Percentiles rank a stretch among this genome's conserved stretches.
phyloP scores from a whole-genome alignment of 352 stramenopile genomes.

The Phytophthora uliginosa region DNA sequence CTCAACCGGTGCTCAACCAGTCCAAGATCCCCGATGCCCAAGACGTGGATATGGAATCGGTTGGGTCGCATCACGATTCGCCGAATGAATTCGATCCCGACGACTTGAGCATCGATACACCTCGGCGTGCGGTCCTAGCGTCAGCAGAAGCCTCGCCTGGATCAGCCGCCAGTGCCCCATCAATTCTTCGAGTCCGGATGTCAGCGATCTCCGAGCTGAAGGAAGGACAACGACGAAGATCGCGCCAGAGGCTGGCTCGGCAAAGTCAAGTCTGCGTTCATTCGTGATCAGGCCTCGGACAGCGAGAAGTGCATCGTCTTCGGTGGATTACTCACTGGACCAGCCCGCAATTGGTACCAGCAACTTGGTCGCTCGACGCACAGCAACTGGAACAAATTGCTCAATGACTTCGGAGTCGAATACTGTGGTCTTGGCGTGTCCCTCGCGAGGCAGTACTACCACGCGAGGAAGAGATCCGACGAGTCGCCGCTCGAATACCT shows the following conservation, averaged over 20 bases:
- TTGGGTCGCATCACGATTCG: background rate
- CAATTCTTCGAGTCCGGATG: background rate
- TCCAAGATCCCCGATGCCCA: background rate
- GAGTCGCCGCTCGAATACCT: too few relatives aligned
- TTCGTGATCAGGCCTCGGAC: background rate
- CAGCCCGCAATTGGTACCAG: background rate
- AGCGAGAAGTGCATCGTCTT: background rate
- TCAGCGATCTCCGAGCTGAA: background rate
- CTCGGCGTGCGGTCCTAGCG: background rate
- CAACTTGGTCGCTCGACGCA: background rate
- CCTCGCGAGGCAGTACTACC: too few relatives aligned
- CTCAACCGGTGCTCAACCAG: background rate
- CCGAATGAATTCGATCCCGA: conserved; percentile 2
- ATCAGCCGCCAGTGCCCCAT: background rate
- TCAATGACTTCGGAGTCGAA: background rate
- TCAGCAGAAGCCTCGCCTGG: background rate
- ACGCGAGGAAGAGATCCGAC: too few relatives aligned
- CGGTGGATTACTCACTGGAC: background rate
- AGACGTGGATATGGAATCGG: conserved; percentile 7
- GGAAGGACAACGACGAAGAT: background rate
- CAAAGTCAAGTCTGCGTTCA: background rate
- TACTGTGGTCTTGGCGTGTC: background rate
- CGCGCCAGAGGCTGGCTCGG: background rate
- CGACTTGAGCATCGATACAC: background rate
- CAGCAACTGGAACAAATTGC: background rate